phyloP scores from a whole-genome alignment of 2,329 filamentous ascomycete genomes.

The Huntiella savannae region DNA sequence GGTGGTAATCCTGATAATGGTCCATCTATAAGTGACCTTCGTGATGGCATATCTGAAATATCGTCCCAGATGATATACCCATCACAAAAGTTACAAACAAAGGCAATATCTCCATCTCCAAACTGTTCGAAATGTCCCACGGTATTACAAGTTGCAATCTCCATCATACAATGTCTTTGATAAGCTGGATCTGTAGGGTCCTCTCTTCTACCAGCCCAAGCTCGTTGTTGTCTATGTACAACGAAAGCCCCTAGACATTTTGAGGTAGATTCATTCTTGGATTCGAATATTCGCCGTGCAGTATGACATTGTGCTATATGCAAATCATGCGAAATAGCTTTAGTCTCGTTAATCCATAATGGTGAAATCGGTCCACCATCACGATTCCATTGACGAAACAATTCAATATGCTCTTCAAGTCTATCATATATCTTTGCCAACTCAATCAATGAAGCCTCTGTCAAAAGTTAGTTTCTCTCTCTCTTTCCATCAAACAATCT shows the following conservation, averaged over 20 bases:
- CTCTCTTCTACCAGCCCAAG: slow-evolving; percentile 6
- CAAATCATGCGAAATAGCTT: slow-evolving; percentile 28
- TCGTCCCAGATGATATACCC: slow-evolving; percentile 41
- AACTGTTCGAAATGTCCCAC: slow-evolving; percentile 38
- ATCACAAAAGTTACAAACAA: slow-evolving; percentile 43
- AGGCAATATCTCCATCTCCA: slow-evolving; percentile 33
- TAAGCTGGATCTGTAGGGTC: slow-evolving; percentile 19
- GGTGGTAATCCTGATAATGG: not conserved
- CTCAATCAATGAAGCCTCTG: slow-evolving; percentile 34
- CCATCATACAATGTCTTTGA: slow-evolving; percentile 24
- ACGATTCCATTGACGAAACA: slow-evolving; percentile 35
- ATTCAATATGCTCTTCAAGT: slow-evolving; percentile 28
- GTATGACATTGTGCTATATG: slow-evolving; percentile 40
- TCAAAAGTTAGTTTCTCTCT: not conserved
- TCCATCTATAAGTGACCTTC: slow-evolving; percentile 10
- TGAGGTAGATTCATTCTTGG: slow-evolving; percentile 26
- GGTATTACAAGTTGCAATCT: slow-evolving; percentile 30
- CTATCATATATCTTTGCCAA: slow-evolving; percentile 26
- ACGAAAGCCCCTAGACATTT: slow-evolving; percentile 39
- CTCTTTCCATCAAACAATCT: not conserved
- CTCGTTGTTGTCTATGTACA: slow-evolving; percentile 29
- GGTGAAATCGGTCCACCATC: slow-evolving; percentile 36
- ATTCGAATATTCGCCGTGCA: slow-evolving; percentile 34
- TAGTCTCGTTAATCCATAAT: slow-evolving; percentile 35
- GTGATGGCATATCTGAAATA: slow-evolving; percentile 31